Evolutionary conservation across 31 red algal genomes (phyloP).

Genomic region (Pterothamnion heteromorphum): DNA sequence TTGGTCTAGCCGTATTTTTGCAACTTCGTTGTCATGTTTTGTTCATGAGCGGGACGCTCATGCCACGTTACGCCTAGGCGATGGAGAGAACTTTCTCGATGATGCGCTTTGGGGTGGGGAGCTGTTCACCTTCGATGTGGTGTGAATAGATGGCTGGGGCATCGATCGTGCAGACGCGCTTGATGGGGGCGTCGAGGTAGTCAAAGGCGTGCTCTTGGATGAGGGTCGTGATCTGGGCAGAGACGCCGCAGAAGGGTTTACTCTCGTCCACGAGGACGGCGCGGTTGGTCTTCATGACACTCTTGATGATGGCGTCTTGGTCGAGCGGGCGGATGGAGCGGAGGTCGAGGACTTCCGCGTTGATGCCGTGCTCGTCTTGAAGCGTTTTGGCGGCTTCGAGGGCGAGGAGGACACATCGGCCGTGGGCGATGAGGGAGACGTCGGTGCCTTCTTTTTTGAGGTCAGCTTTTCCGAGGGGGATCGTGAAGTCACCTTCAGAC

Average conservation of each 20-base stretch:
- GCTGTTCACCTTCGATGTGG: too few relatives aligned
- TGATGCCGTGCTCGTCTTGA: slow-evolving; percentile 66
- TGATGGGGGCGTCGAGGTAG: slow-evolving; percentile 91
- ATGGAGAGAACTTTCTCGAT: too few relatives aligned
- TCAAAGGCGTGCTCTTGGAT: slow-evolving; percentile 96
- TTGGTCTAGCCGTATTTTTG: too few relatives aligned
- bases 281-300: slow-evolving; percentile 92
- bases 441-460: slow-evolving; percentile 87
- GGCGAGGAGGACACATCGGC: slow-evolving; percentile 59
- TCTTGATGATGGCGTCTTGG: slow-evolving; percentile 70
- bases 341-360: slow-evolving; percentile 96
- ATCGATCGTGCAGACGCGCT: slow-evolving; percentile 85
- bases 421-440: slow-evolving; percentile 80
- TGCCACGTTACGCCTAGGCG: too few relatives aligned
- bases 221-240: slow-evolving; percentile 79
- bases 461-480: slow-evolving; percentile 92
- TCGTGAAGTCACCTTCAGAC: slow-evolving; percentile 59
- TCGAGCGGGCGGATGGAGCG: slow-evolving; percentile 95
- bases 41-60: too few relatives aligned
- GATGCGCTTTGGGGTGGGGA: too few relatives aligned
- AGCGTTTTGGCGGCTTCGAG: slow-evolving; percentile 79
- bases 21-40: too few relatives aligned
- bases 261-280: slow-evolving; percentile 92
- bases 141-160: slow-evolving; percentile 87
- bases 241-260: slow-evolving; percentile 85